Evolutionary conservation across 495 filamentous ascomycete species (phyloP).

Genomic region (Xylaria grammica): DNA sequence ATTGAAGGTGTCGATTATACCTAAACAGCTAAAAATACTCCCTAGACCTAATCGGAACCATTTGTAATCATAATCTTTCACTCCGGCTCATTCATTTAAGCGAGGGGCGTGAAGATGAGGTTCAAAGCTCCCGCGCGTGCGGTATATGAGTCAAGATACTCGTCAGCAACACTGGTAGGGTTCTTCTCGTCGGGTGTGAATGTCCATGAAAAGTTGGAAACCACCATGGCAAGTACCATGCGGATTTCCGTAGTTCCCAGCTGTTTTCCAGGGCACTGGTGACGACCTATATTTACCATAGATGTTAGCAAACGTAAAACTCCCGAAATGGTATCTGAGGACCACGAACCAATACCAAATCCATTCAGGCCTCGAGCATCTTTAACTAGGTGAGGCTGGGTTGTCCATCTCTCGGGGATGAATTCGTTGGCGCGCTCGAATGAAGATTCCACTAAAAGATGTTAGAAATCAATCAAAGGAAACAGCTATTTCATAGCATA

Average conservation of each 20-base stretch:
- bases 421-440: slow-evolving; percentile 47
- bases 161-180: neutral
- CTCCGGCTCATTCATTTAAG: too few relatives aligned
- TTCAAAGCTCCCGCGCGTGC: neutral
- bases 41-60: neutral
- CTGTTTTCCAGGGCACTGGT: slow-evolving; percentile 34
- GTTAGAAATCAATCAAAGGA: neutral
- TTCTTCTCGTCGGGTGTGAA: neutral
- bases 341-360: slow-evolving; percentile 29
- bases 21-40: too few relatives aligned
- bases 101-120: neutral
- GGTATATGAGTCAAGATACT: neutral
- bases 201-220: slow-evolving; percentile 17
- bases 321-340: neutral
- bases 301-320: too few relatives aligned
- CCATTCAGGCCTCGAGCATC: slow-evolving; percentile 38
- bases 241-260: slow-evolving; percentile 33
- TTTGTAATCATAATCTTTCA: neutral
- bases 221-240: slow-evolving; percentile 31
- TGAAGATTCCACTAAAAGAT: slow-evolving; percentile 14
- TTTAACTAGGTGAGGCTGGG: slow-evolving; percentile 40
- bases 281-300: slow-evolving; percentile 14
- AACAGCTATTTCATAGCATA: too few relatives aligned
- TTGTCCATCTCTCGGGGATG: slow-evolving; percentile 50
- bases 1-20: too few relatives aligned